phyloP scores from a whole-genome alignment of 140 eudicot genomes.

The Eryngium alpinum region DNA sequence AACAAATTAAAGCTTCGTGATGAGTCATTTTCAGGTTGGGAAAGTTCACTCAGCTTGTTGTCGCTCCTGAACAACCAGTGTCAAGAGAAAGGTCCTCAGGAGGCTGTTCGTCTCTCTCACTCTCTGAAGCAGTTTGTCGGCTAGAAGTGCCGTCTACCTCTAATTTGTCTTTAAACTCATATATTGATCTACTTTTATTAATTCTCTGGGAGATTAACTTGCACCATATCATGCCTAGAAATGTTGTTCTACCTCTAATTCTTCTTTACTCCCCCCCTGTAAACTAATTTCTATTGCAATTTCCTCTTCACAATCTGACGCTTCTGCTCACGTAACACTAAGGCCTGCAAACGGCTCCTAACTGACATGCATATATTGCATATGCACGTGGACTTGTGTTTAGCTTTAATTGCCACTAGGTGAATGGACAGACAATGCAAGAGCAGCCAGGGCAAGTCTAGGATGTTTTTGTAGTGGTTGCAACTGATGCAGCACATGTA shows the following conservation, averaged over 20 bases:
- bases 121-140: conserved; percentile 42
- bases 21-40: too few species aligned
- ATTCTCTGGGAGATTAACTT: conserved; percentile 13
- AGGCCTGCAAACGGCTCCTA: conserved; percentile 85
- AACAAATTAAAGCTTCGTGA: too few species aligned
- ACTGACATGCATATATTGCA: conserved; percentile 98
- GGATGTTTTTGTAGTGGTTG: conserved; percentile 91
- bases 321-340: conserved; percentile 86
- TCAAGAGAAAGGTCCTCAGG: conserved; percentile 18
- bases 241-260: conserved; percentile 39
- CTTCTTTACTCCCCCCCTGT: conserved; percentile 46
- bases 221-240: conserved; percentile 22
- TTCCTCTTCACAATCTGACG: conserved; percentile 93
- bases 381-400: conserved; percentile 81
- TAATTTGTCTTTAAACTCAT: conserved; percentile 52
- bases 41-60: too few species aligned
- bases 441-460: conserved; percentile 93
- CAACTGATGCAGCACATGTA: conserved; percentile 40
- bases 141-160: conserved; percentile 80
- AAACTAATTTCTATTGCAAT: conserved; percentile 48
- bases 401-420: conserved; percentile 99
- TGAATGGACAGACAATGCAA: conserved; percentile 96
- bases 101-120: conserved; percentile 8
- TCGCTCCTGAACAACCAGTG: conserved; percentile 27
- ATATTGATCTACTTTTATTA: conserved; percentile 14